Base-by-base conservation (phyloP, 768 basidiomycete species). In the Leccinum variicolor region DNA sequence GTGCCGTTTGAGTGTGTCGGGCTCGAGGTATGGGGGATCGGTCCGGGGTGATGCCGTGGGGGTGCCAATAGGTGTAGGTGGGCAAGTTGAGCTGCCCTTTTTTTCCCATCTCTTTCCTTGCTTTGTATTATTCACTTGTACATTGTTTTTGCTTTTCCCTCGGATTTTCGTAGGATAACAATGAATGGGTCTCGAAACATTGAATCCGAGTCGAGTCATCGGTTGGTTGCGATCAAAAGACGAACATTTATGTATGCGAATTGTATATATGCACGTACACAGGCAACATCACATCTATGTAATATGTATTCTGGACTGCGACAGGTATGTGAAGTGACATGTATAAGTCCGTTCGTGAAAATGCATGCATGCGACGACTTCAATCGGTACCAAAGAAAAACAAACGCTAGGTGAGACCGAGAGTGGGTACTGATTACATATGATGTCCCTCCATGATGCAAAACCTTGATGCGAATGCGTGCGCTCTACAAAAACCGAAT, bases 1-100 rank as follows among this genome's bases (percentile, higher is more conserved):
- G 80, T 81, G 9, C 72, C 77, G n/a, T 98, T 98, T 63, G 93
- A 96, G 67, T 93, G 93, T 71, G 87, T 96, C 0, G 94, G 89
- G 14, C 71, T 98, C 54, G 95, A 98, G 67, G 92, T 94, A 0
- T 97, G 95, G 95, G 87, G 83, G 4, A 75, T 94, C 45, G 86
- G 85, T 4, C 25, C 34, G 10, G 52, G 41, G 6, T 56, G 49
- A 54, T 15, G 6, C 1, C 10, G 10, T 28, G 9, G 3, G 28
- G 29, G 29, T 29, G 29, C 29, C 3, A 29, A 10, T 29, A 29
- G 29, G 29, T 17, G 34, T 36, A 36, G 2, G 34, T 6, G 13
- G n/a, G n/a, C 17, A 41, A n/a, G 39, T n/a, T n/a, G 39, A 41
- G 17, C 39, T 41, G 3, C 39, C 6, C 34, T 5, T 10, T 10